These are phyloP conservation scores for Claviceps pusilla DNA, from an alignment of 2,329 filamentous ascomycete genomes.

Conservation along the genomic window DNA sequence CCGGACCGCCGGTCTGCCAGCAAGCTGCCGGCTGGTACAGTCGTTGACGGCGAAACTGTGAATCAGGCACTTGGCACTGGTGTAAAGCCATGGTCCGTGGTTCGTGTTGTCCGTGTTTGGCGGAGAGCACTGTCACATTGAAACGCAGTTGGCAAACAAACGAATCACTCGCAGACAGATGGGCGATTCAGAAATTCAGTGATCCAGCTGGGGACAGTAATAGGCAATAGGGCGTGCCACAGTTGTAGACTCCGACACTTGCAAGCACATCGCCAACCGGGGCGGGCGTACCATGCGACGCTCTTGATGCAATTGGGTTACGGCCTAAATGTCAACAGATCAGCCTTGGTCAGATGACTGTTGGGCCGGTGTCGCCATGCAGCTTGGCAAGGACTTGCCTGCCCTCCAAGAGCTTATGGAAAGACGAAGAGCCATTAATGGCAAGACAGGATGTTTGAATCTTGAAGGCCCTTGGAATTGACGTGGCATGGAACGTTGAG, in stretches of 20 bases:
- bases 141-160: slow-evolving; percentile 3
- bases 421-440: background rate
- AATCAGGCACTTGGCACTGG: slow-evolving; percentile 3
- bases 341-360: background rate
- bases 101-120: background rate
- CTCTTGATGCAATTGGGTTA: slow-evolving; percentile 1
- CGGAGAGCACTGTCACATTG: background rate
- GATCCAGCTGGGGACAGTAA: background rate
- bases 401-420: background rate
- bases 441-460: background rate
- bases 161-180: background rate
- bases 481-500: background rate
- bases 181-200: background rate
- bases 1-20: background rate
- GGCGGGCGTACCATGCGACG: background rate
- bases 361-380: background rate
- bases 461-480: background rate
- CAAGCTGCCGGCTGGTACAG: slow-evolving; percentile 1
- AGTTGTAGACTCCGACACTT: background rate
- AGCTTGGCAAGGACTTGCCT: background rate
- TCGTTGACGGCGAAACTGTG: background rate
- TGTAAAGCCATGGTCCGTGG: slow-evolving; percentile 2
- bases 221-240: background rate
- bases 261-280: background rate
- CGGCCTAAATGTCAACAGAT: background rate